These are phyloP conservation scores for Cichorium intybus DNA, from an alignment of 140 eudicot genomes.

Conservation along the genomic window DNA sequence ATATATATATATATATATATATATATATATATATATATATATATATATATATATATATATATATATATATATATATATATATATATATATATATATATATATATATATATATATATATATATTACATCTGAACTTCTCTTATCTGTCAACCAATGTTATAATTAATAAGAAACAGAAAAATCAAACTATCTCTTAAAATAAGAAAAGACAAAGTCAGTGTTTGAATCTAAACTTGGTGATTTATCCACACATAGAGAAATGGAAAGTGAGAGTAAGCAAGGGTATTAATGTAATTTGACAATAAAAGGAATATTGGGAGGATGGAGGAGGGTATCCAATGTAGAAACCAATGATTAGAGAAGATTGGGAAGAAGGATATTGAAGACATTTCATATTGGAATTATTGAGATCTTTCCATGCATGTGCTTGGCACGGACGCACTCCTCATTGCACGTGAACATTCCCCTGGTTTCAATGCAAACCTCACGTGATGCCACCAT, in stretches of 20 bases:
- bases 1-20: too few species aligned
- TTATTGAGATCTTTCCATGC: slow-evolving; percentile 28
- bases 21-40: too few species aligned
- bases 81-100: too few species aligned
- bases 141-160: too few species aligned
- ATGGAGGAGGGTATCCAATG: slow-evolving; percentile 33
- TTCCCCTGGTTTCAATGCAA: slow-evolving; percentile 41
- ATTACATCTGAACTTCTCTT: too few species aligned
- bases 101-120: too few species aligned
- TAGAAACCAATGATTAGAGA: slow-evolving; percentile 40
- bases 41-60: too few species aligned
- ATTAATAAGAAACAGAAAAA: too few species aligned
- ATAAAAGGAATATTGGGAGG: slow-evolving; percentile 9
- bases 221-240: too few species aligned
- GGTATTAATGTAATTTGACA: slow-evolving; percentile 16
- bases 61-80: too few species aligned
- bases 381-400: slow-evolving; percentile 27
- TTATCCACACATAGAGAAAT: not conserved
- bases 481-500: slow-evolving; percentile 37
- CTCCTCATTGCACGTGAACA: slow-evolving; percentile 43
- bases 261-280: not conserved
- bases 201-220: too few species aligned
- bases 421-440: slow-evolving; percentile 35
- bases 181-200: too few species aligned
- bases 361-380: slow-evolving; percentile 27